These are phyloP conservation scores for Talaromyces verruculosus DNA, from an alignment of 2,329 filamentous ascomycete genomes.

Conservation along the genomic window DNA sequence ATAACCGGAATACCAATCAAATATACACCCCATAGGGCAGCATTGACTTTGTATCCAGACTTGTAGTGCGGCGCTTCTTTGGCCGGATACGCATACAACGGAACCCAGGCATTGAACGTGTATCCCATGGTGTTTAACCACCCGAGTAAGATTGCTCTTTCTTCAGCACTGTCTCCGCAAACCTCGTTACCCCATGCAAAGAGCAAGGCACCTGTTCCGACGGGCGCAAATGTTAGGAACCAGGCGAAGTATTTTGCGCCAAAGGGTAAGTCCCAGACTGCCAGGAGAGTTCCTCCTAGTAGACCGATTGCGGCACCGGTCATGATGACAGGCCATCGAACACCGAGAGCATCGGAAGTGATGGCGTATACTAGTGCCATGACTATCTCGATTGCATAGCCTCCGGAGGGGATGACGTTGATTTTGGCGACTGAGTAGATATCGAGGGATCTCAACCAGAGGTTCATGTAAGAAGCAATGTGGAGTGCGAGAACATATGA, in stretches of 20 bases:
- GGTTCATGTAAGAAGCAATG: slow-evolving; percentile 22
- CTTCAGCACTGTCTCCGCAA: slow-evolving; percentile 19
- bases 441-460: slow-evolving; percentile 19
- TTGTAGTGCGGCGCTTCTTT: slow-evolving; percentile 19
- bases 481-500: slow-evolving; percentile 22
- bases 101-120: slow-evolving; percentile 20
- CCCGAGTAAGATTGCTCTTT: slow-evolving; percentile 19
- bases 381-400: slow-evolving; percentile 21
- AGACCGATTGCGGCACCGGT: slow-evolving; percentile 14
- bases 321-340: slow-evolving; percentile 21
- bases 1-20: slow-evolving; percentile 21
- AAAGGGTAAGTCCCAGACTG: slow-evolving; percentile 20
- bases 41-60: slow-evolving; percentile 22
- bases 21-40: slow-evolving; percentile 21
- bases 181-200: slow-evolving; percentile 22
- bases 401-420: slow-evolving; percentile 20
- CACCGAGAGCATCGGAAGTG: slow-evolving; percentile 17
- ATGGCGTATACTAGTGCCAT: slow-evolving; percentile 19
- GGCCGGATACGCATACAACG: slow-evolving; percentile 21
- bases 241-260: slow-evolving; percentile 21
- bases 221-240: slow-evolving; percentile 20
- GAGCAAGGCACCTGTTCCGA: slow-evolving; percentile 19
- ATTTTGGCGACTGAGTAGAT: slow-evolving; percentile 19
- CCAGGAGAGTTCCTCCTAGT: slow-evolving; percentile 16
- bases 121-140: slow-evolving; percentile 22